These are phyloP conservation scores for Aspergillus pseudoviridinutans DNA, from an alignment of 2,329 filamentous ascomycete species.

Conservation along the genomic window DNA sequence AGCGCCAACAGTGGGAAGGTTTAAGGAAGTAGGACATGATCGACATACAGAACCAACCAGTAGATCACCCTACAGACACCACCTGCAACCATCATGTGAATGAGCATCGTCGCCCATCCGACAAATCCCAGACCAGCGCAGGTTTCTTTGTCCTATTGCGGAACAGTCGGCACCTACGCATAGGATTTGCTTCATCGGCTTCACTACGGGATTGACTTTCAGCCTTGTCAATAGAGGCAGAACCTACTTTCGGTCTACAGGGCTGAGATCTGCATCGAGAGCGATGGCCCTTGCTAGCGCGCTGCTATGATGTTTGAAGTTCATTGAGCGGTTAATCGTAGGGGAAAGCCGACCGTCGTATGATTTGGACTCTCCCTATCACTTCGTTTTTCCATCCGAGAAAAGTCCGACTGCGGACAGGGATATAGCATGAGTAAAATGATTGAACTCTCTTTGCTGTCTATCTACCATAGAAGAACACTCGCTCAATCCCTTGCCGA, in stretches of 20 bases:
- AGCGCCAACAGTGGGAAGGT: no score
- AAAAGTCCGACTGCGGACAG: background rate
- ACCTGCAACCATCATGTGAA: background rate
- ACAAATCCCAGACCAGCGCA: background rate
- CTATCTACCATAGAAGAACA: background rate
- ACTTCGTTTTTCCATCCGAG: background rate
- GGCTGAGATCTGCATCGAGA: background rate
- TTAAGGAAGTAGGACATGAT: background rate
- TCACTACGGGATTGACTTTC: background rate
- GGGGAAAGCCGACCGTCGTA: background rate
- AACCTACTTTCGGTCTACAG: background rate
- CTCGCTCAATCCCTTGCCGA: background rate
- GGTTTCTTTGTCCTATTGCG: background rate
- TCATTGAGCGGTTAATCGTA: no score
- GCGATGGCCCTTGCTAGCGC: background rate
- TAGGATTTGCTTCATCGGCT: background rate
- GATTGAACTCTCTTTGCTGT: background rate
- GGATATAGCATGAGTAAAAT: background rate
- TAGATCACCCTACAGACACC: background rate
- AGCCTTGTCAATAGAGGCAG: background rate
- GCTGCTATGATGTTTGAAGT: background rate
- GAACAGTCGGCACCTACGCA: constrained; percentile 1
- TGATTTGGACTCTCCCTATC: background rate
- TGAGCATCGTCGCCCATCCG: no score
- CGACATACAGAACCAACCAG: background rate